A percentile compares a stretch with the other conserved stretches of the same genome.
These are phyloP conservation scores for Nicotiana benthamiana DNA, from an alignment of 257 asterid species.

Conservation along the genomic window DNA sequence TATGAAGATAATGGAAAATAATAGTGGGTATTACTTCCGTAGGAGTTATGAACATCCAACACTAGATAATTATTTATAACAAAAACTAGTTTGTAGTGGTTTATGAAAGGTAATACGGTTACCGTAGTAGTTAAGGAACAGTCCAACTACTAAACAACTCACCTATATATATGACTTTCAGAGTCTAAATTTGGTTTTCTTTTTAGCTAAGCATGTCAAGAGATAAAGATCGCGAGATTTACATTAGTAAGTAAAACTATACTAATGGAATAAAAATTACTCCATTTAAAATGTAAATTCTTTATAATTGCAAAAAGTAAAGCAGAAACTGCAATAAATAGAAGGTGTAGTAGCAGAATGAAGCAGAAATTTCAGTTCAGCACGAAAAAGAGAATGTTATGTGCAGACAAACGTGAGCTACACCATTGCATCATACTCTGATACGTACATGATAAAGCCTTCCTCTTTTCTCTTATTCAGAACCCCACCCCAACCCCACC, in stretches of 20 bases:
- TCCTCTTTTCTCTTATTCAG: not conserved
- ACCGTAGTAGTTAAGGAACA: not conserved
- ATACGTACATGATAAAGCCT: not conserved
- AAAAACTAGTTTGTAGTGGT: not conserved
- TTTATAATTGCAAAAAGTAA: too few relatives aligned
- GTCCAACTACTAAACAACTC: not conserved
- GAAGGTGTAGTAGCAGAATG: too few relatives aligned
- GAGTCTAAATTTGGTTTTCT: not conserved
- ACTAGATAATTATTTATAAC: too few relatives aligned
- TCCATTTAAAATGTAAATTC: too few relatives aligned
- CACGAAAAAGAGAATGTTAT: not conserved
- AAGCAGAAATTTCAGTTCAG: too few relatives aligned
- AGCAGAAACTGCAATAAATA: too few relatives aligned
- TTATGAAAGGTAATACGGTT: not conserved
- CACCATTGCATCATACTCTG: not conserved
- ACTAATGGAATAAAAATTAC: too few relatives aligned
- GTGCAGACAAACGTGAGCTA: slow-evolving; percentile 3
- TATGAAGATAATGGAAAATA: too few relatives aligned
- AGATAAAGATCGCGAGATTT: not conserved
- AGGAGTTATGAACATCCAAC: too few relatives aligned
- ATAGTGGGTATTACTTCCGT: too few relatives aligned
- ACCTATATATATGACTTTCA: not conserved
- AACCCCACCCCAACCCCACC: not conserved
- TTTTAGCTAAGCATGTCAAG: not conserved
- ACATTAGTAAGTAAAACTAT: not conserved